Base-by-base conservation (phyloP, 441 rosid species). In the Adansonia madagascariensis region DNA sequence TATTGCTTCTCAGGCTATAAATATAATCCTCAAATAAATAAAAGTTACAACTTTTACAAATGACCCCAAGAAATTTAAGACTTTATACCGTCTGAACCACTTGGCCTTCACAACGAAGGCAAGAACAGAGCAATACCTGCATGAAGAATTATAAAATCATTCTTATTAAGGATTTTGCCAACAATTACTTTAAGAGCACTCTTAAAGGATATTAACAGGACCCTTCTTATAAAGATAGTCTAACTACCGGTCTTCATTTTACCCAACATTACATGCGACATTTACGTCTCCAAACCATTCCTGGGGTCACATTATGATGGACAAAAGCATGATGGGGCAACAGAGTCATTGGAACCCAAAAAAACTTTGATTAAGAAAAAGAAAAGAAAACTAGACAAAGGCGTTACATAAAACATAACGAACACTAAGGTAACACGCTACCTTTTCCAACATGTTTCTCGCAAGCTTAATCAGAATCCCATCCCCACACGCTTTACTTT, bases 401-500 rank as follows among this genome's bases (percentile, higher is more conserved):
- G 74, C 74, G 74, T 67, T 75, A 72, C 35, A 9, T 17, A 17
- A 8, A 62, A 22, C 57, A 31, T 66, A 67, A 66, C 66, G 75
- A 64, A 76, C 35, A 60, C 27, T 81, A 75, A 74, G 44, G 75
- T 56, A 12, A 82, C 88, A 87, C 88, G 85, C 85, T 67, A 87
- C 78, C 87, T 65, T 72, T 18, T 46, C 81, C 80, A 70, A 77
- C 83, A 80, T 73, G 77, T 59, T 66, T 74, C 71, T 60, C 41
- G 22, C 1, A 61, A 73, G 39, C 49, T 44, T 47, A 73, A 82
- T 85, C 81, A 80, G 80, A 56, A 50, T 72, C 55, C 49, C 43
- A 71, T 52, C 41, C 71, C 76, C 78, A 70, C 78, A 69, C 80
- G 71, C 73, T 73, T 77, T 77, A 22, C 57, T 49, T 8, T 27